Percentiles rank a stretch among this genome's conserved stretches.
Conservation (phyloP, 192 early-diverging fungal genomes). For the Backusella psychrophila region DNA sequence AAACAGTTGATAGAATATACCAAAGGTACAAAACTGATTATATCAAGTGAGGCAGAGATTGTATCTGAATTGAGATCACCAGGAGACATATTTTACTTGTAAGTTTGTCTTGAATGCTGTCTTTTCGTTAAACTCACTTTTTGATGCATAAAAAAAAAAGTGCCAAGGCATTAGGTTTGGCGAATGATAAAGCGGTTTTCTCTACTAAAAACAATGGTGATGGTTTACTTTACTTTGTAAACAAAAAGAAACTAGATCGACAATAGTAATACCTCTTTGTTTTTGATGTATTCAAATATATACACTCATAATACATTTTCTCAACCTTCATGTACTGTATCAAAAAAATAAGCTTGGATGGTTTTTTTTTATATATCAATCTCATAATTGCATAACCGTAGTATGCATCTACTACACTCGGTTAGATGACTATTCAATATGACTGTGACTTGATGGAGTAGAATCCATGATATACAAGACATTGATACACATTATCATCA, state of each 20-base stretch:
- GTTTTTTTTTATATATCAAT: no score
- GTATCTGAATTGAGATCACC: conserved; percentile 8
- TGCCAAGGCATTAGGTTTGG: conserved; percentile 6
- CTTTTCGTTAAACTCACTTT: neutral
- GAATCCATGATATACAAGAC: no score
- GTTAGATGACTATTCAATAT: no score
- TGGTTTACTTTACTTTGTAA: neutral
- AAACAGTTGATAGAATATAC: conserved; percentile 6
- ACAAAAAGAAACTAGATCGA: neutral
- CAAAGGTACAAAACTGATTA: neutral
- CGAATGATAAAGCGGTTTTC: conserved; percentile 1
- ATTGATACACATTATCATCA: no score
- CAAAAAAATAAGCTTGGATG: no score
- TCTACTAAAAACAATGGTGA: neutral
- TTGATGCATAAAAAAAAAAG: neutral
- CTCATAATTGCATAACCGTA: no score
- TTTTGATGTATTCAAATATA: neutral
- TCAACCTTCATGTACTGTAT: no score
- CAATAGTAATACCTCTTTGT: neutral
- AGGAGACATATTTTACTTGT: conserved; percentile 11
- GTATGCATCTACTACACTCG: no score
- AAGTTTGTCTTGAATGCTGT: neutral
- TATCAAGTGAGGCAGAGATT: conserved; percentile 9
- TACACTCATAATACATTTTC: neutral
- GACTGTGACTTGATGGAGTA: no score